Conservation (phyloP, 257 asterid genomes). For the Solanum boliviense region DNA sequence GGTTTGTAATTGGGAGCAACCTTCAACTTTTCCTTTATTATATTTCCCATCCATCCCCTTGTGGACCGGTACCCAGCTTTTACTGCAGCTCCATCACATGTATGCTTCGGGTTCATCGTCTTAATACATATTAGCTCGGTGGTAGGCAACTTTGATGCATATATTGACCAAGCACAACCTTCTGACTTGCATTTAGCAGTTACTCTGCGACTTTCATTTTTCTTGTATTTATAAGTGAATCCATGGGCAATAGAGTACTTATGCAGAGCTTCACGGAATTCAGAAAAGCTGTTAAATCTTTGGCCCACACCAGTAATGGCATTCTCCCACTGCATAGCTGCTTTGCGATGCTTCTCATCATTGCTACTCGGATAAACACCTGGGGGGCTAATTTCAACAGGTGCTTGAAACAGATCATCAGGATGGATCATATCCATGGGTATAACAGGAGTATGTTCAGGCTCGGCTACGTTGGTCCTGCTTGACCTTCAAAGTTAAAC, state of each 20-base stretch:
- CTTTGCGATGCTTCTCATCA: slow-evolving; percentile 74
- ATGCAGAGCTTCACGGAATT: slow-evolving; percentile 96
- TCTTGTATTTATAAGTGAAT: slow-evolving; percentile 86
- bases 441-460: slow-evolving; percentile 46
- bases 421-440: slow-evolving; percentile 55
- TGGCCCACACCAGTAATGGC: slow-evolving; percentile 99
- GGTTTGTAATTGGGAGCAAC: slow-evolving; percentile 90
- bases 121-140: slow-evolving; percentile 90
- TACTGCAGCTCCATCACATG: slow-evolving; percentile 80
- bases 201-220: slow-evolving; percentile 93
- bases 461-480: slow-evolving; percentile 67
- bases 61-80: slow-evolving; percentile 97
- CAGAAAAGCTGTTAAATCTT: slow-evolving; percentile 84
- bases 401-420: slow-evolving; percentile 56
- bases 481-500: slow-evolving; percentile 60
- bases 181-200: slow-evolving; percentile 94
- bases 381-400: slow-evolving; percentile 37
- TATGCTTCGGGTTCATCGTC: slow-evolving; percentile 79
- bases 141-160: slow-evolving; percentile 87
- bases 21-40: slow-evolving; percentile 85
- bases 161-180: slow-evolving; percentile 95
- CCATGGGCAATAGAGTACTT: slow-evolving; percentile 98
- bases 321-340: slow-evolving; percentile 90
- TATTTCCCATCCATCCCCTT: slow-evolving; percentile 95
- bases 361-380: slow-evolving; percentile 23